Evolutionary conservation across 805 yeast genomes (phyloP), one percentile per base, ranked within the genome.

Genomic region (Yarrowia porcina): DNA sequence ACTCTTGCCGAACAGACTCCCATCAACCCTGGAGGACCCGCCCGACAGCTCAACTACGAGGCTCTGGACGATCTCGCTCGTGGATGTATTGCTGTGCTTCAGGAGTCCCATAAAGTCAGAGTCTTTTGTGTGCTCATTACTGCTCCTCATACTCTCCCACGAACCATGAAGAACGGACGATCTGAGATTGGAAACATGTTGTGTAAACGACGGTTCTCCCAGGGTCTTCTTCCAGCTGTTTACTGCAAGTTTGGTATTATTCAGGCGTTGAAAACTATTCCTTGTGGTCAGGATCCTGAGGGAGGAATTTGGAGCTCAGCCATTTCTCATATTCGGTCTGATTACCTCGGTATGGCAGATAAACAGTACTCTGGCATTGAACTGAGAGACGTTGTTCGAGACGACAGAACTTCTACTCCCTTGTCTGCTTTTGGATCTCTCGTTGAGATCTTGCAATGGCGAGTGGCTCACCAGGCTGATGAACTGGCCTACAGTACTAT

Each of bases 181-280:
- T 79, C 90, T 20, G 98, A 94, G 68, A 88, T 94, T 66, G 98
- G 98, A 0, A 94, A 92, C 68, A 89, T 85, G 88, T 81, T 85
- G 69, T 90, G 89, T 74, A 89, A 86, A 69, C 83, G 86, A 67
- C 82, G 83, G 67, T 91, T 91, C 71, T 78, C 85, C 42, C 88
- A 85, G 67, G 98, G 98, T 1, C 78, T 82, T n/a, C 75, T 94
- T 21, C 80, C 83, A n/a, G 86, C 96, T 0, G 86, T 83, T 27
- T 92, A 84, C 73, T 90, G 91, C 61, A 90, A 89, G 70, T 94
- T 91, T 71, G 86, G 87, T 65, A 79, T 88, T 23, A 76, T 82
- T 28, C 81, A 82, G 56, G 83, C 91, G 0, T 75, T 90, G 9
- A 80, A 85, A 57, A 80, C 83, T 69, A 76, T 90, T 33, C 87